Percentiles rank a stretch among this genome's conserved stretches.
Evolutionary conservation across 768 basidiomycete species (phyloP).

Genomic region (Russula olivacea): DNA sequence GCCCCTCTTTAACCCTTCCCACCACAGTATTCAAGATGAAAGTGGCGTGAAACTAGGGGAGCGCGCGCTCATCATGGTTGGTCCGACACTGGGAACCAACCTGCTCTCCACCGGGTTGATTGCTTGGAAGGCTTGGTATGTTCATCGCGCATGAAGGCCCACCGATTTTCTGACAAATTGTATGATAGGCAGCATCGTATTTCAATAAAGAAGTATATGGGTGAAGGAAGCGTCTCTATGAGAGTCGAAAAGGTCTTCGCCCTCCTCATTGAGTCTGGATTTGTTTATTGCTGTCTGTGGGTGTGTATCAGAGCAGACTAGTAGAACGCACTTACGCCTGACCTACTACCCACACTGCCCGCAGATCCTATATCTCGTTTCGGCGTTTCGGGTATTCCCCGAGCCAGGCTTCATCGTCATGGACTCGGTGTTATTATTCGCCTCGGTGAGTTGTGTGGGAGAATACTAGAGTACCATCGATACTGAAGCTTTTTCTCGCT

Average conservation of each 20-base stretch:
- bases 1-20: constrained; percentile 7
- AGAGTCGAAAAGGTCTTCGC: constrained; percentile 19
- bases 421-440: constrained; percentile 9
- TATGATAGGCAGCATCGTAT: constrained; percentile 17
- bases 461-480: background rate
- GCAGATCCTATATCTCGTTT: constrained; percentile 11
- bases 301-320: background rate
- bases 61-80: constrained; percentile 7
- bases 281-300: constrained; percentile 17
- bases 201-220: constrained; percentile 4
- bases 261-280: constrained; percentile 17
- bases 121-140: constrained; percentile 19
- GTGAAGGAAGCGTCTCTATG: constrained; percentile 3
- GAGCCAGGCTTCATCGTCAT: constrained; percentile 10
- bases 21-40: constrained; percentile 2
- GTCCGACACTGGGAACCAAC: constrained; percentile 15
- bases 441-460: background rate
- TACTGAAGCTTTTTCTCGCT: background rate
- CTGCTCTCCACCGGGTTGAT: constrained; percentile 18
- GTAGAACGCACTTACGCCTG: too few relatives aligned
- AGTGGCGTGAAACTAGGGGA: constrained; percentile 3
- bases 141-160: background rate
- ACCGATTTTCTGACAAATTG: background rate
- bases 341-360: background rate
- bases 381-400: constrained; percentile 9